Percentiles rank a stretch among this genome's conserved stretches.
Evolutionary conservation across 768 basidiomycete species (phyloP).

Genomic region (Dentipellis fragilis): DNA sequence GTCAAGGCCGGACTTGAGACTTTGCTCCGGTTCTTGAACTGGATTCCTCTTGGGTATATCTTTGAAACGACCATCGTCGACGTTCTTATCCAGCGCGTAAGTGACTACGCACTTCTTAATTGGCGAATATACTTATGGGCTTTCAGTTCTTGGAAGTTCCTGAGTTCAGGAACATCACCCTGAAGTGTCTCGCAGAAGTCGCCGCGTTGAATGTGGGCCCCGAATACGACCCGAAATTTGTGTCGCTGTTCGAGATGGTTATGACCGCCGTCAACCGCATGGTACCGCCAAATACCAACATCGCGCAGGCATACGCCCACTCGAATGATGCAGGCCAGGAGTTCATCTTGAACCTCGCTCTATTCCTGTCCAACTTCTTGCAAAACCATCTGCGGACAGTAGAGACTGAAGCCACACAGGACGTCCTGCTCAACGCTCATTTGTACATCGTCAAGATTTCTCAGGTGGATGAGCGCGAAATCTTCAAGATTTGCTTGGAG

Average conservation of each 20-base stretch:
- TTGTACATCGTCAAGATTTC: constrained; percentile 98
- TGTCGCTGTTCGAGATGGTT: constrained; percentile 94
- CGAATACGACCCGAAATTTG: constrained; percentile 97
- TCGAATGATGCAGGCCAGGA: constrained; percentile 92
- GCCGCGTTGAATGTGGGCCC: constrained; percentile 89
- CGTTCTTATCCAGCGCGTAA: constrained; percentile 79
- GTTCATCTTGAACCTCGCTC: constrained; percentile 89
- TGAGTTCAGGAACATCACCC: constrained; percentile 93
- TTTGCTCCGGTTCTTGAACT: constrained; percentile 89
- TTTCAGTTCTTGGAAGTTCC: constrained; percentile 87
- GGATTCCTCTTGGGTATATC: constrained; percentile 98
- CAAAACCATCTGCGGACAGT: constrained; percentile 89
- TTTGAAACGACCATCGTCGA: constrained; percentile 98
- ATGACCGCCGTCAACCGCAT: constrained; percentile 96
- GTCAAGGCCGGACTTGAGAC: constrained; percentile 95
- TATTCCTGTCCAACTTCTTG: constrained; percentile 97
- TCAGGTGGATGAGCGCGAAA: constrained; percentile 95
- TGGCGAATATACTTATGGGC: constrained; percentile 5
- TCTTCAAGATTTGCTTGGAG: constrained; percentile 98
- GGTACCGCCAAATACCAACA: constrained; percentile 93
- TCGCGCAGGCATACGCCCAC: constrained; percentile 82
- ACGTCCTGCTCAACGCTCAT: constrained; percentile 92
- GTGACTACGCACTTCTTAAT: constrained; percentile 20
- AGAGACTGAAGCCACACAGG: constrained; percentile 83
- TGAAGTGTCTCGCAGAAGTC: constrained; percentile 95